Conservation (phyloP, 2,329 filamentous ascomycete species). For the Ophiostoma australiae region DNA sequence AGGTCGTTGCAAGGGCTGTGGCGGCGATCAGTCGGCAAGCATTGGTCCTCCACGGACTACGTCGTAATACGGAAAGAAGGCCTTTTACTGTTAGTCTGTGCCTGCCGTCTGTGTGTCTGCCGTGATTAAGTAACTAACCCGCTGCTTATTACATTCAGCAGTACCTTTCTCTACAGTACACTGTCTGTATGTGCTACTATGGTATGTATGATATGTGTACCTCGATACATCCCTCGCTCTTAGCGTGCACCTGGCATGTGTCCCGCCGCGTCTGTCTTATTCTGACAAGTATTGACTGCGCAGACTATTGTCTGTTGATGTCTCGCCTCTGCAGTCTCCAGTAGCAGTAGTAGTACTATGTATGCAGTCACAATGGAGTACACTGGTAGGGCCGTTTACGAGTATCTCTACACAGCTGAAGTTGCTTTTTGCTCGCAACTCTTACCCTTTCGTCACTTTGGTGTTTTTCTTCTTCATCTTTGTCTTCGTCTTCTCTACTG, state of each 20-base stretch:
- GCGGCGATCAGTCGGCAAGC: no score
- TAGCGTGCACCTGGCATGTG: neutral
- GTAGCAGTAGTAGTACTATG: no score
- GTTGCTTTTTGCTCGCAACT: conserved; percentile 1
- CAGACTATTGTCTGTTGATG: neutral
- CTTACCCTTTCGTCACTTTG: neutral
- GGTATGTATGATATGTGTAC: no score
- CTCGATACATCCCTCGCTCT: no score
- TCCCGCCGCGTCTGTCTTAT: neutral
- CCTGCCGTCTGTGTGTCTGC: neutral
- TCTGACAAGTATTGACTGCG: neutral
- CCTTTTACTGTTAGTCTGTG: neutral
- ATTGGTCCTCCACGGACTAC: neutral
- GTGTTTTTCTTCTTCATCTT: neutral
- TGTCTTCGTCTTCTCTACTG: neutral
- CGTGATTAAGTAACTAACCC: neutral
- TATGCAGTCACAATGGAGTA: no score
- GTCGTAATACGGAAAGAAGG: conserved; percentile 2
- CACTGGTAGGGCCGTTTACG: no score
- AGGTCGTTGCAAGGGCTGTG: neutral
- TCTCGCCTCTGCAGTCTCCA: no score
- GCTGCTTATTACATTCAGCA: no score
- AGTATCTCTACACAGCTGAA: neutral
- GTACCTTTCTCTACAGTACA: no score
- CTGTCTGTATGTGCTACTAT: no score